Conservation (phyloP, 352 stramenopile genomes). For the Phytophthora agathidicida region DNA sequence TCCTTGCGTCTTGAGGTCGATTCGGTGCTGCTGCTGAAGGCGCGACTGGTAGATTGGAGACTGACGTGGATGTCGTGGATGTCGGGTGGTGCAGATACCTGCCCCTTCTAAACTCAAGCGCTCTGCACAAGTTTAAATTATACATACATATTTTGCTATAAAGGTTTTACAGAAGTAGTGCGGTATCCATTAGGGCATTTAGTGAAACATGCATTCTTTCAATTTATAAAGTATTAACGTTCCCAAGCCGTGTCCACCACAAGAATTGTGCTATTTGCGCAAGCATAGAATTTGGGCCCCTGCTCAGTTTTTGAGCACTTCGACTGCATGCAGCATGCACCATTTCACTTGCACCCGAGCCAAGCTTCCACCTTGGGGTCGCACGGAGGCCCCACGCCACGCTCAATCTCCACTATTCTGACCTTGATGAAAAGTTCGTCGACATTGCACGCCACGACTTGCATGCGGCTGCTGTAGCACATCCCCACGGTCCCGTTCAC, state of each 20-base stretch:
- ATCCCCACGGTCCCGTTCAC: constrained; percentile 17
- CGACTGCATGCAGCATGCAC: neutral
- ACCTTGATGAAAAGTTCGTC: constrained; percentile 22
- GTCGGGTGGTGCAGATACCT: no score
- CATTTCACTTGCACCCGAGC: constrained; percentile 19
- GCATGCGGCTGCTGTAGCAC: constrained; percentile 36
- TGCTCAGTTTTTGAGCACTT: neutral
- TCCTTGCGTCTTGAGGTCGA: no score
- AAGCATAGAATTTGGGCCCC: constrained; percentile 1
- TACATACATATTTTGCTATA: no score
- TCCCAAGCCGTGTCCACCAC: no score
- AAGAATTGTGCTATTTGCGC: constrained; percentile 15
- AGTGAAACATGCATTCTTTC: no score
- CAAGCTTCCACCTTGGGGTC: constrained; percentile 18
- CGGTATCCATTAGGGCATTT: no score
- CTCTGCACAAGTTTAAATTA: no score
- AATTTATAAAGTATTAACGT: no score
- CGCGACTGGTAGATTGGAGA: constrained; percentile 8
- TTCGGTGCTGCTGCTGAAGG: neutral
- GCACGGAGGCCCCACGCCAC: constrained; percentile 5
- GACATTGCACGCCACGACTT: constrained; percentile 28
- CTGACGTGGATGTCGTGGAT: constrained; percentile 3
- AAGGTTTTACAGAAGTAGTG: no score
- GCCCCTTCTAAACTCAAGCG: no score
- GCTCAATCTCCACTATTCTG: constrained; percentile 17